Percentiles rank a stretch among this genome's conserved stretches.
Evolutionary conservation across 2,329 filamentous ascomycete species (phyloP).

Genomic region (Neophaeococcomyces mojaviensis): DNA sequence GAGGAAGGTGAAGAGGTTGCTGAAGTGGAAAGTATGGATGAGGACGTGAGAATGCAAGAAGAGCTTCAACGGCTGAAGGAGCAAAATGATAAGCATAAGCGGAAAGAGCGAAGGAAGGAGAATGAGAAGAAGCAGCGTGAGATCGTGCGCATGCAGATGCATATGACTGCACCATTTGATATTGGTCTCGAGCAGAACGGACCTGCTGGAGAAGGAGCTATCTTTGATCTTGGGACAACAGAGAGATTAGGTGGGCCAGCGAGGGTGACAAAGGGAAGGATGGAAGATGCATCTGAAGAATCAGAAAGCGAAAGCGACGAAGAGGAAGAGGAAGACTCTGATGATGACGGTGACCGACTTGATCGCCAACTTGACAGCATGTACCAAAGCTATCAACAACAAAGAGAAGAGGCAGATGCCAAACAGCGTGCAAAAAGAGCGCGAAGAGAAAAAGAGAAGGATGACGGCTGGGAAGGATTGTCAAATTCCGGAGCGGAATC

Average conservation of each 20-base stretch:
- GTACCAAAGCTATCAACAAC: slow-evolving; percentile 79
- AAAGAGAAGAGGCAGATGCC: slow-evolving; percentile 69
- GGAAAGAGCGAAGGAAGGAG: slow-evolving; percentile 74
- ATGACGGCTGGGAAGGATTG: slow-evolving; percentile 79
- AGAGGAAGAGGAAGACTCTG: slow-evolving; percentile 59
- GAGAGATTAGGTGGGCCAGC: slow-evolving; percentile 66
- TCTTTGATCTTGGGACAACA: slow-evolving; percentile 77
- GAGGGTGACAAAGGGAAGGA: slow-evolving; percentile 68
- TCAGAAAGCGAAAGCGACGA: slow-evolving; percentile 58
- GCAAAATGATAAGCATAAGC: slow-evolving; percentile 66
- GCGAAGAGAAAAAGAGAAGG: slow-evolving; percentile 70
- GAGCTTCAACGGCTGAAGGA: slow-evolving; percentile 78
- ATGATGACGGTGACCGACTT: slow-evolving; percentile 72
- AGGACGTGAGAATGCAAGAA: slow-evolving; percentile 83
- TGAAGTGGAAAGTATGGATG: slow-evolving; percentile 83
- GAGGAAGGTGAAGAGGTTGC: slow-evolving; percentile 64
- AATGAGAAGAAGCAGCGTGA: slow-evolving; percentile 94
- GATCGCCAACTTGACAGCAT: slow-evolving; percentile 79
- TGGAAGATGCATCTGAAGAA: slow-evolving; percentile 53
- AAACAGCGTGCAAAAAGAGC: slow-evolving; percentile 89
- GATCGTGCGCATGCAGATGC: slow-evolving; percentile 90
- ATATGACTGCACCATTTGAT: slow-evolving; percentile 93
- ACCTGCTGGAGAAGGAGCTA: slow-evolving; percentile 68
- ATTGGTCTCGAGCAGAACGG: slow-evolving; percentile 86
- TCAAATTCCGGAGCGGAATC: slow-evolving; percentile 59